These are phyloP conservation scores for Litchi chinensis DNA, from an alignment of 345 rosid species.

Conservation along the genomic window DNA sequence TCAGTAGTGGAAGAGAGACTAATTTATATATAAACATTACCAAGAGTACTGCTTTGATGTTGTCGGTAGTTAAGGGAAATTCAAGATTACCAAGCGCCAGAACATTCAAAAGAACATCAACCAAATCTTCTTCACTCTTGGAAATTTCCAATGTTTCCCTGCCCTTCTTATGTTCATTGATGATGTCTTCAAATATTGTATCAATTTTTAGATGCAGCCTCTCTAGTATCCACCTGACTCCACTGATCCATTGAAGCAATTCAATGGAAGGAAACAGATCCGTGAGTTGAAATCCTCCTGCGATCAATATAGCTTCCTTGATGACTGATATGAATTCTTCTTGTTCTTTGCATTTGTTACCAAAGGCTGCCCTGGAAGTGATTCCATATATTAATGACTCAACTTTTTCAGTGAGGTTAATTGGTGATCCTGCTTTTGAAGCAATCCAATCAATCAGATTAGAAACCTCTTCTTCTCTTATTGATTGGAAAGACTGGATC, in stretches of 20 bases:
- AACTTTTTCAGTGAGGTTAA: constrained; percentile 11
- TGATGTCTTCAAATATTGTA: constrained; percentile 22
- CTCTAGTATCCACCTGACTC: constrained; percentile 13
- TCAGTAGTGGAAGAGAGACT: too few relatives aligned
- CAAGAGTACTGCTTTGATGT: constrained; percentile 39
- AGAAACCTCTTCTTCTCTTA: constrained; percentile 24
- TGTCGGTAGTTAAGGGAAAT: constrained; percentile 20
- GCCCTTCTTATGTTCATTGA: constrained; percentile 11
- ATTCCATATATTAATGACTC: background rate
- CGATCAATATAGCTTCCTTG: background rate
- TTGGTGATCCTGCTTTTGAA: background rate
- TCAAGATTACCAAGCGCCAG: constrained; percentile 15
- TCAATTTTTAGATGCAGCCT: constrained; percentile 22
- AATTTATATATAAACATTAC: constrained; percentile 11
- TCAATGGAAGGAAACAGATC: constrained; percentile 34
- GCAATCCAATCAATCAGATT: background rate
- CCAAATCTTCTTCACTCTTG: constrained; percentile 9
- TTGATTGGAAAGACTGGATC: constrained; percentile 7
- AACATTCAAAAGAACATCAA: constrained; percentile 24
- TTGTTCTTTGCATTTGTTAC: background rate
- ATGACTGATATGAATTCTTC: constrained; percentile 13
- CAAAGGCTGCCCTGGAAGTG: constrained; percentile 20
- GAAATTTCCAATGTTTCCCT: too few relatives aligned
- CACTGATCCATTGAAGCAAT: constrained; percentile 22
- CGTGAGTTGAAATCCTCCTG: constrained; percentile 22